A percentile compares a stretch with the other conserved stretches of the same genome.
These are phyloP conservation scores for Aspergillus phoenicis DNA, from an alignment of 2,329 filamentous ascomycete species.

Conservation along the genomic window DNA sequence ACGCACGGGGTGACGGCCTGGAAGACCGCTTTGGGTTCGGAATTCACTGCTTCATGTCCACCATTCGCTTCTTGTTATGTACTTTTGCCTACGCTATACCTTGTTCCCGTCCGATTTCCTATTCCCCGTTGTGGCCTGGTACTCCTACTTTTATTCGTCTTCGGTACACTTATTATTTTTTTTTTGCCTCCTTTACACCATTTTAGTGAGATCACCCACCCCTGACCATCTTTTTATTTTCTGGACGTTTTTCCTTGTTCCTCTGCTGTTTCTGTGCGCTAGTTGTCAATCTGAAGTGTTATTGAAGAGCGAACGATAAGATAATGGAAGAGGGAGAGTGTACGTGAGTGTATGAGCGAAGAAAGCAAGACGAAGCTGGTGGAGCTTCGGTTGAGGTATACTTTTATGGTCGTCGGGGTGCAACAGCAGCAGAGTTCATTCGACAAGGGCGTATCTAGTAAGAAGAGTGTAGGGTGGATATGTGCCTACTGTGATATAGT, in stretches of 20 bases:
- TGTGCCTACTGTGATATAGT: too few species aligned
- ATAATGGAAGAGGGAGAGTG: neutral
- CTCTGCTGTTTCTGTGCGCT: constrained; percentile 21
- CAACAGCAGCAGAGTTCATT: neutral
- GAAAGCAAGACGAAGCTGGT: neutral
- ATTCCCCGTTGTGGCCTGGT: constrained; percentile 28
- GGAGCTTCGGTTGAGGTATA: neutral
- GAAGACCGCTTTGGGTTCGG: constrained; percentile 22
- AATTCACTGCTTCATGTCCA: constrained; percentile 31
- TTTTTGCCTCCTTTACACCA: constrained; percentile 22
- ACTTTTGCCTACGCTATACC: constrained; percentile 43
- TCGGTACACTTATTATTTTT: constrained; percentile 20
- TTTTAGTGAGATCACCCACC: constrained; percentile 31
- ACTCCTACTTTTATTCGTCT: constrained; percentile 25
- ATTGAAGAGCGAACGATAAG: constrained; percentile 14
- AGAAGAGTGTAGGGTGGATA: too few species aligned
- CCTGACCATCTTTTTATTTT: constrained; percentile 28
- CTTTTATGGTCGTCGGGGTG: neutral
- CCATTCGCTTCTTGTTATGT: constrained; percentile 43
- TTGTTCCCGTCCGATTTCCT: constrained; percentile 31
- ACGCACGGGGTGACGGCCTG: constrained; percentile 25
- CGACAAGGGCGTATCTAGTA: too few species aligned
- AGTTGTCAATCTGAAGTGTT: constrained; percentile 28
- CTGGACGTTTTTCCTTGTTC: constrained; percentile 24
- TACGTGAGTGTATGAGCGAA: neutral